These are phyloP conservation scores for Blastobotrys robertii DNA, from an alignment of 805 yeast species.

Conservation along the genomic window DNA sequence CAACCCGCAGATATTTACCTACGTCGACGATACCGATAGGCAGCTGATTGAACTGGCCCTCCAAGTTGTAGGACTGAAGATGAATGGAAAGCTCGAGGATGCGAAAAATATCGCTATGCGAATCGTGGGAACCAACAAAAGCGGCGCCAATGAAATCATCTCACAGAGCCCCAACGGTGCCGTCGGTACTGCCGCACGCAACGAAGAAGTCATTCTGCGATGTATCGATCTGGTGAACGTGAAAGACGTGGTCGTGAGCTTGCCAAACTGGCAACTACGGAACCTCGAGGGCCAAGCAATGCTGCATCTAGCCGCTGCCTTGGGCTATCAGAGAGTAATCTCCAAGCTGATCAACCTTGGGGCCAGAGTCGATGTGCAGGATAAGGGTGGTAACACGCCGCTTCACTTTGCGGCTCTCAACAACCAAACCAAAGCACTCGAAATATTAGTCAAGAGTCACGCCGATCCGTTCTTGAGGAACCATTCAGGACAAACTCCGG, in stretches of 20 bases:
- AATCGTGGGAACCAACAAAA: conserved; percentile 40
- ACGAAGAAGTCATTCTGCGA: conserved; percentile 32
- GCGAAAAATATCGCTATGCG: conserved; percentile 89
- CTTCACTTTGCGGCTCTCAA: conserved; percentile 75
- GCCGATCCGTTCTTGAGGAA: conserved; percentile 49
- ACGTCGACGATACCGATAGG: conserved; percentile 89
- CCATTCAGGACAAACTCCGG: conserved; percentile 33
- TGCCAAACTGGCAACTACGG: conserved; percentile 48
- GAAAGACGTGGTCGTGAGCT: conserved; percentile 59
- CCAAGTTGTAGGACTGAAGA: conserved; percentile 92
- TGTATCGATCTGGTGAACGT: conserved; percentile 23
- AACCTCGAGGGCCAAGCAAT: conserved; percentile 72
- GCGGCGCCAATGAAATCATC: conserved; percentile 55
- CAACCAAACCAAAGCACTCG: conserved; percentile 63
- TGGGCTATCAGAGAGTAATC: conserved; percentile 58
- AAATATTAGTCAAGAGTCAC: conserved; percentile 50
- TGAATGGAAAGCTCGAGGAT: conserved; percentile 93
- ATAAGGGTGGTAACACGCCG: conserved; percentile 78
- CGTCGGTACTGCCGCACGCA: conserved; percentile 51
- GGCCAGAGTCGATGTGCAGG: conserved; percentile 54
- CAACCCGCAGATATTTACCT: conserved; percentile 62
- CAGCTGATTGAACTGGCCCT: conserved; percentile 91
- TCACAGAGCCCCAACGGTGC: conserved; percentile 42
- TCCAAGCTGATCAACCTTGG: conserved; percentile 55
- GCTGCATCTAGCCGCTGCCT: conserved; percentile 75